These are phyloP conservation scores for Mycena alexandri DNA, from an alignment of 768 basidiomycete genomes.

Conservation along the genomic window DNA sequence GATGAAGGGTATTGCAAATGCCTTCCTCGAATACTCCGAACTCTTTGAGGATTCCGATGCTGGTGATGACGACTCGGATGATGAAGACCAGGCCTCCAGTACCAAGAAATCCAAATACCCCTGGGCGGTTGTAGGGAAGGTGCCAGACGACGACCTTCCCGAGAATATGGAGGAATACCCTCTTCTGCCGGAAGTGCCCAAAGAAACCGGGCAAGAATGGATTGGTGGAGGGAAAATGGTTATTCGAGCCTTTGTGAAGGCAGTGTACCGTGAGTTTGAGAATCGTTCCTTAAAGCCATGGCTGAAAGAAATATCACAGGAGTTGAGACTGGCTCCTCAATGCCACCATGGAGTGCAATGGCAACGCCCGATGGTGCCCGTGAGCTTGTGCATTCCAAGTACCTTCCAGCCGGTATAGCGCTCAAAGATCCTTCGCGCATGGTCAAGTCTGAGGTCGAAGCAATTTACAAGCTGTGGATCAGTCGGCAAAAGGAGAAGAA, in stretches of 20 bases:
- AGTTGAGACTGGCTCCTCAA: neutral
- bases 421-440: conserved; percentile 1
- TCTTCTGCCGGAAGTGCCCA: neutral
- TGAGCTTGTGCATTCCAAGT: neutral
- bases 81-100: neutral
- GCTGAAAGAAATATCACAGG: neutral
- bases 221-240: neutral
- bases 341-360: neutral
- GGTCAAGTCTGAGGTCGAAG: neutral
- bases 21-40: neutral
- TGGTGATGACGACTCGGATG: neutral
- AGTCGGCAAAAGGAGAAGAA: neutral
- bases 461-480: neutral
- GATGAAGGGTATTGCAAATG: neutral
- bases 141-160: neutral
- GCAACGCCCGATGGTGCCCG: conserved; percentile 1
- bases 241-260: conserved; percentile 1
- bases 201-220: neutral
- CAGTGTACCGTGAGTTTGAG: neutral
- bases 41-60: neutral
- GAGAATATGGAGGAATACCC: neutral
- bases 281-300: neutral
- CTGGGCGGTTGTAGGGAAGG: neutral
- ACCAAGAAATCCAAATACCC: conserved; percentile 1
- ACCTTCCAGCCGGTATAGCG: neutral